These are phyloP conservation scores for Pythium utonaiense DNA, from an alignment of 352 stramenopile species.

Conservation along the genomic window DNA sequence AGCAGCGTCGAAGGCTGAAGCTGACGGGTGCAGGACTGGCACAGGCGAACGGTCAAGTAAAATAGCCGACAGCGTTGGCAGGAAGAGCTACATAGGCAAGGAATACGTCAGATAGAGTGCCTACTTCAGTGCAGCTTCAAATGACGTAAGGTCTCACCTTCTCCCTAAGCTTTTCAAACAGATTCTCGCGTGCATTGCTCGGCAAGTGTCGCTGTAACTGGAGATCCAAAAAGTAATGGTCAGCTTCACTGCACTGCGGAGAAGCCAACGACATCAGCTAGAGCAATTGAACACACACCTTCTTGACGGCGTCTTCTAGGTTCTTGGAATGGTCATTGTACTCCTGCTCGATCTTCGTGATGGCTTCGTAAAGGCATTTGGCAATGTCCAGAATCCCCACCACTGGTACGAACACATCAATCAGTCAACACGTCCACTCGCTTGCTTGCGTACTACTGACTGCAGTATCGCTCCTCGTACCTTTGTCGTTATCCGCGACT, in stretches of 20 bases:
- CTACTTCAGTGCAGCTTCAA: too few relatives aligned
- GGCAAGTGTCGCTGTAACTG: slow-evolving; percentile 60
- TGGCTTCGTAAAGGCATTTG: slow-evolving; percentile 98
- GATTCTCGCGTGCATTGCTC: slow-evolving; percentile 45
- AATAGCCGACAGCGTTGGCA: slow-evolving; percentile 81
- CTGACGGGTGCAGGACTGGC: slow-evolving; percentile 44
- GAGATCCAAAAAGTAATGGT: slow-evolving; percentile 9
- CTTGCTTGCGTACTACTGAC: too few relatives aligned
- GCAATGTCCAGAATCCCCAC: slow-evolving; percentile 97
- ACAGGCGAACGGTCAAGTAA: slow-evolving; percentile 57
- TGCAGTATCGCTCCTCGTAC: too few relatives aligned
- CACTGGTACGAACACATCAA: too few relatives aligned
- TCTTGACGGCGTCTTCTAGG: slow-evolving; percentile 72
- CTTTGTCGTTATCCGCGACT: slow-evolving; percentile 88
- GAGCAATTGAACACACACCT: too few relatives aligned
- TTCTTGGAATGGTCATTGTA: slow-evolving; percentile 73
- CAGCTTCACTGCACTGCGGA: too few relatives aligned
- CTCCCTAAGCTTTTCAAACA: slow-evolving; percentile 81
- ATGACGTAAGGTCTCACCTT: slow-evolving; percentile 47
- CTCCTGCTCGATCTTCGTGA: slow-evolving; percentile 93
- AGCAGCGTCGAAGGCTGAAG: slow-evolving; percentile 65
- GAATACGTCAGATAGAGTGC: not conserved
- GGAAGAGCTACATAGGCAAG: slow-evolving; percentile 50
- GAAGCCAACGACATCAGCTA: too few relatives aligned
- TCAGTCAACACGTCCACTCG: too few relatives aligned